Conservation (phyloP, 345 rosid species). For the Acer campestre region DNA sequence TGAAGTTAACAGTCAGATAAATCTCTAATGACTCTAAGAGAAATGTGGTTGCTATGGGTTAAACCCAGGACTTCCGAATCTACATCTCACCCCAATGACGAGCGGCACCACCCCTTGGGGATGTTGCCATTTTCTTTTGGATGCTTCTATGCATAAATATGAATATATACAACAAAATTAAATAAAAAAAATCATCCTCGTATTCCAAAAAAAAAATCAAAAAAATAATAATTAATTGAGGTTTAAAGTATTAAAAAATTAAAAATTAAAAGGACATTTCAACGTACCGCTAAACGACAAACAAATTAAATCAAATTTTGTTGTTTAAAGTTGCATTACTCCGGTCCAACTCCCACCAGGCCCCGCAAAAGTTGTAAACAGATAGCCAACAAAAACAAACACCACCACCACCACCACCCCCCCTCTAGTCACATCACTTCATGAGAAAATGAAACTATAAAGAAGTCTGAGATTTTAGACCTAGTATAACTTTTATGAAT, state of each 20-base stretch:
- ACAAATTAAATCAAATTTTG: constrained; percentile 38
- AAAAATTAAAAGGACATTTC: neutral
- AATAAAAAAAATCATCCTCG: neutral
- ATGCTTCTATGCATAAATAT: neutral
- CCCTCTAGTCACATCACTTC: constrained; percentile 11
- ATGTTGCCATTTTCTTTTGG: neutral
- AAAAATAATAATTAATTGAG: neutral
- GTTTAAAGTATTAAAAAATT: neutral
- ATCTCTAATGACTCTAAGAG: no score
- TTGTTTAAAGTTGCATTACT: constrained; percentile 30
- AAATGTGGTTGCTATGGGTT: no score
- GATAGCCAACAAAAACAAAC: constrained; percentile 19
- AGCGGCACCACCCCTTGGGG: no score
- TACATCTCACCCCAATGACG: no score
- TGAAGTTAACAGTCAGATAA: no score
- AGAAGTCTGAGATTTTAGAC: neutral
- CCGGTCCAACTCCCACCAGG: neutral
- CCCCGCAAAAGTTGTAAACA: constrained; percentile 20
- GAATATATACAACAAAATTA: neutral
- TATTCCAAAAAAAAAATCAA: no score
- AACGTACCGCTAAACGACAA: constrained; percentile 19
- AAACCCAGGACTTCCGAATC: no score
- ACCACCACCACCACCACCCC: neutral
- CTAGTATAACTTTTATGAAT: neutral
- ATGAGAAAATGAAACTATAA: neutral